Evolutionary conservation across 306 rosid species (phyloP).

Genomic region (Chamaecrista fasciculata): DNA sequence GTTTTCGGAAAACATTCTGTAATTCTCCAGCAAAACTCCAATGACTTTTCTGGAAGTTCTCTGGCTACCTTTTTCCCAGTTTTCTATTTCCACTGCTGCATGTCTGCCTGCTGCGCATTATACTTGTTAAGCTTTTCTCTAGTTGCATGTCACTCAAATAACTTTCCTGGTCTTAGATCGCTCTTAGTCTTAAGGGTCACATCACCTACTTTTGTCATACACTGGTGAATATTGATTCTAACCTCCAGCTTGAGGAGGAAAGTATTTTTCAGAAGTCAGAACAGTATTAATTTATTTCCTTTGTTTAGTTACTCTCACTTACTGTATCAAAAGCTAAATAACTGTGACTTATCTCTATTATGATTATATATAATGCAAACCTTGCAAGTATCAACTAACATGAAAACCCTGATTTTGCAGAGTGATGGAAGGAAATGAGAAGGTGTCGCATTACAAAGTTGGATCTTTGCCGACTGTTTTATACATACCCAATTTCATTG

Average conservation of each 20-base stretch:
- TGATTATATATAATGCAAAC: neutral
- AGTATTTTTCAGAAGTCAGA: too few species aligned
- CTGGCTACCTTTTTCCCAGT: too few species aligned
- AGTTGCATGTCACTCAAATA: neutral
- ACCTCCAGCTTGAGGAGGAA: neutral
- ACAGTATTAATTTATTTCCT: neutral
- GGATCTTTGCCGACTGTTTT: slow-evolving; percentile 63
- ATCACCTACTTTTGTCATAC: neutral
- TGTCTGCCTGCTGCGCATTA: too few species aligned
- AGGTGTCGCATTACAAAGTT: slow-evolving; percentile 43
- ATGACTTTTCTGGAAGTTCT: too few species aligned
- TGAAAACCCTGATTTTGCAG: slow-evolving; percentile 33
- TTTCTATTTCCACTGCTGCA: too few species aligned
- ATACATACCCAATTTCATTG: slow-evolving; percentile 68
- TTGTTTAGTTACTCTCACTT: neutral
- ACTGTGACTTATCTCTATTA: neutral
- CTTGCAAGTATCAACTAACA: neutral
- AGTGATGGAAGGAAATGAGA: slow-evolving; percentile 45
- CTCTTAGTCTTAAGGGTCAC: neutral
- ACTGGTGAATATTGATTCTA: neutral
- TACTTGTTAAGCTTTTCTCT: neutral
- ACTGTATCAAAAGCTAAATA: neutral
- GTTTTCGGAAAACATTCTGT: too few species aligned
- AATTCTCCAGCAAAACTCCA: neutral
- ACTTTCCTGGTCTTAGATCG: neutral